These are phyloP conservation scores for Salinomyces thailandicus DNA, from an alignment of 2,329 filamentous ascomycete genomes.

Conservation along the genomic window DNA sequence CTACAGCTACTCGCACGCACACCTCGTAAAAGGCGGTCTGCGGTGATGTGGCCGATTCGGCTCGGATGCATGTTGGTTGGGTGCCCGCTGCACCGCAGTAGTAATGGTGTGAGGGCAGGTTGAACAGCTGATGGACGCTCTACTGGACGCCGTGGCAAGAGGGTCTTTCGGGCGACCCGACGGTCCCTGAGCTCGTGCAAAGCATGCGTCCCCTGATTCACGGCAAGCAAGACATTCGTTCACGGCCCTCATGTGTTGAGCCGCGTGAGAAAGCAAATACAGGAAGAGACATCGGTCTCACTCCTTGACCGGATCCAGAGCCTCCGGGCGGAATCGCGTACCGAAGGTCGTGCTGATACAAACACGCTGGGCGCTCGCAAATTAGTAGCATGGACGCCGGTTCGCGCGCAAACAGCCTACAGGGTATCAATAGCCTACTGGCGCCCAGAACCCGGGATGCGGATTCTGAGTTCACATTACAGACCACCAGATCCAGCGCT, in stretches of 20 bases:
- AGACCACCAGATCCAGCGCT: background rate
- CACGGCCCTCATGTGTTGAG: background rate
- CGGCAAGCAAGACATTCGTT: background rate
- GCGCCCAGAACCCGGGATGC: background rate
- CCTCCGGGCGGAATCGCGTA: too few relatives aligned
- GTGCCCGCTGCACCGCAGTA: background rate
- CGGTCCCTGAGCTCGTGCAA: background rate
- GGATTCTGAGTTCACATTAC: background rate
- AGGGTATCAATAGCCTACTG: background rate
- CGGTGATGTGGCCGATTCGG: background rate
- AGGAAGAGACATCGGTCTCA: background rate
- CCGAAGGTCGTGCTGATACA: too few relatives aligned
- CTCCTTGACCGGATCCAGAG: background rate
- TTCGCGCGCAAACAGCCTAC: too few relatives aligned
- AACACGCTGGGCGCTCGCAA: too few relatives aligned
- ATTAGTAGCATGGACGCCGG: too few relatives aligned
- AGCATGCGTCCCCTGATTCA: background rate
- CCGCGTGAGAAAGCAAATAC: background rate
- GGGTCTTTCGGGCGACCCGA: background rate
- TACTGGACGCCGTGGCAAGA: background rate
- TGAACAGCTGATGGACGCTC: constrained; percentile 1
- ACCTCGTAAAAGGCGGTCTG: constrained; percentile 5
- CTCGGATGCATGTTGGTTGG: background rate
- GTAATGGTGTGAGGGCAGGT: background rate
- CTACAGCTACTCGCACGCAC: constrained; percentile 2